These are phyloP conservation scores for Phylloporus sp. DNA, from an alignment of 1,284 basidiomycete genomes.

Conservation along the genomic window DNA sequence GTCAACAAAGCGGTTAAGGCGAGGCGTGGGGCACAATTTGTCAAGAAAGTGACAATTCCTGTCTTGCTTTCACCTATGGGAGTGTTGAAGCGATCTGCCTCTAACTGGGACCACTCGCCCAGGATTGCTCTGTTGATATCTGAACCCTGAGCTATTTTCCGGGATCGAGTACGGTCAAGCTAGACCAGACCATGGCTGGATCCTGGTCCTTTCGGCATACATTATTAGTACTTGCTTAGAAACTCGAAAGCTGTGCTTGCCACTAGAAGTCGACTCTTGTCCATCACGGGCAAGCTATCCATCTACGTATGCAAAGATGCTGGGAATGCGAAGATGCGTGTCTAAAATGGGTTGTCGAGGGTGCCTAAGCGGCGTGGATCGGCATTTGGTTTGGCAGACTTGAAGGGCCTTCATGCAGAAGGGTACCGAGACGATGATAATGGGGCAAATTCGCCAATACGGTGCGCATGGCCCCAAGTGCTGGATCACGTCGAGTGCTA, in stretches of 20 bases:
- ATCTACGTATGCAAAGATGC: conserved; percentile 55
- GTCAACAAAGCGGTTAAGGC: not conserved
- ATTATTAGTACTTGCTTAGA: conserved; percentile 62
- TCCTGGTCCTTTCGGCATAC: conserved; percentile 35
- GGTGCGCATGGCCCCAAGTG: too few relatives aligned
- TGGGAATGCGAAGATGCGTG: conserved; percentile 66
- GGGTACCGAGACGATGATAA: too few relatives aligned
- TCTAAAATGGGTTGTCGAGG: conserved; percentile 58
- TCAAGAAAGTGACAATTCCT: not conserved
- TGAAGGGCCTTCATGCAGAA: conserved; percentile 39
- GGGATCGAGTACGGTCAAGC: conserved; percentile 52
- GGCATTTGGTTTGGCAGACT: conserved; percentile 45
- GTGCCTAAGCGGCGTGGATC: not conserved
- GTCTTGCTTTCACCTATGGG: conserved; percentile 23
- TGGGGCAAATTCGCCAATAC: too few relatives aligned
- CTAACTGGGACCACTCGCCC: conserved; percentile 46
- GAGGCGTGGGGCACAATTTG: not conserved
- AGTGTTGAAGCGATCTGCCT: conserved; percentile 40
- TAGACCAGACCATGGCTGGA: conserved; percentile 55
- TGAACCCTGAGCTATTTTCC: conserved; percentile 52
- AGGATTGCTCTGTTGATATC: conserved; percentile 40
- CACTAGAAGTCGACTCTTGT: conserved; percentile 59
- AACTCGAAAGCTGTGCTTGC: conserved; percentile 69
- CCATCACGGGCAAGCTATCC: conserved; percentile 56
- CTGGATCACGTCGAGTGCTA: too few relatives aligned